These are phyloP conservation scores for Ramaria sp. DNA, from an alignment of 768 basidiomycete genomes.

Conservation along the genomic window DNA sequence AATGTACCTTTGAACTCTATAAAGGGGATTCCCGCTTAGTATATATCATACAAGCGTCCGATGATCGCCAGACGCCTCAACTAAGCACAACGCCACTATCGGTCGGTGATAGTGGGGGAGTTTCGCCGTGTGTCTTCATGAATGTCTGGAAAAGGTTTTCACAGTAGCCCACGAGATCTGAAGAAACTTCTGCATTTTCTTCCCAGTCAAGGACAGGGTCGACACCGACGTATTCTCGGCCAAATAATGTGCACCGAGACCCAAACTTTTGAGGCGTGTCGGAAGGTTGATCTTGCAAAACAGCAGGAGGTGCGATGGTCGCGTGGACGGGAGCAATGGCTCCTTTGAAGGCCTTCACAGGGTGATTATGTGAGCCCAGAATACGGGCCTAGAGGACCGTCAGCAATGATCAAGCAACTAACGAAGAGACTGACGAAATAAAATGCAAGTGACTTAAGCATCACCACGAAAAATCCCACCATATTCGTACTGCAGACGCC, in stretches of 20 bases:
- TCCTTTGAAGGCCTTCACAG: conserved; percentile 50
- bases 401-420: neutral
- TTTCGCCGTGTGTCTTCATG: neutral
- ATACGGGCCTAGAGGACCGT: conserved; percentile 45
- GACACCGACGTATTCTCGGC: conserved; percentile 40
- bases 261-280: conserved; percentile 37
- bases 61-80: too few relatives aligned
- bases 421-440: conserved; percentile 44
- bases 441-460: conserved; percentile 42
- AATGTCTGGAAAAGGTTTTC: conserved; percentile 40
- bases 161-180: conserved; percentile 40
- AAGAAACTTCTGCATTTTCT: conserved; percentile 35
- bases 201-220: conserved; percentile 41
- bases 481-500: conserved; percentile 63
- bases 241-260: conserved; percentile 48
- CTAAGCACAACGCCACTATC: neutral
- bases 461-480: conserved; percentile 8
- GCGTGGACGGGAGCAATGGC: conserved; percentile 59
- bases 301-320: conserved; percentile 38
- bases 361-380: conserved; percentile 56
- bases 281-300: conserved; percentile 10
- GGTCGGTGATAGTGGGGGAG: neutral
- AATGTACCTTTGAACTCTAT: too few relatives aligned
- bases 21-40: too few relatives aligned
- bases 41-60: too few relatives aligned